Base-by-base conservation (phyloP, 1,139 yeast genomes). In the Kurtzmaniella quercitrusa region DNA sequence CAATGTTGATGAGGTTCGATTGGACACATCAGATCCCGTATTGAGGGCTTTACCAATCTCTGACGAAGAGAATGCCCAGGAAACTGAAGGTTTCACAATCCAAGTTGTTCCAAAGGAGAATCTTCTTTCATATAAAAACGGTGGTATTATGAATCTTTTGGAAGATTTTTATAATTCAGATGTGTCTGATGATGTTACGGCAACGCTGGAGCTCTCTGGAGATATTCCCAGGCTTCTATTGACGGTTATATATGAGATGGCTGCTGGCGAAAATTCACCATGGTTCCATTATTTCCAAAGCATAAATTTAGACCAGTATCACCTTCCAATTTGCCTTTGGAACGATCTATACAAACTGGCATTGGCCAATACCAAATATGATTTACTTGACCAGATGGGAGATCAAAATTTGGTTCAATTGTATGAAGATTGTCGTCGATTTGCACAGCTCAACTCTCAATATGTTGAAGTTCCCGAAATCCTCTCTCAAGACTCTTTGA, bases 281-380 rank as follows among this genome's bases (percentile, higher is more conserved):
- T 91, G 97, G 97, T 70, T 51, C 50, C 70, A 68, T 2, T 91
- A 85, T 58, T 66, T 90, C 41, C 60, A 68, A 34, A 72, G 86
- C 15, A 75, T 89, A 38, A 75, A 75, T 38, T 62, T 70, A 18
- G 53, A 57, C 3, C 51, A 56, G 9, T 49, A 46, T 5, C 62
- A 65, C 12, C 47, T 77, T 4, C 90, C 91, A 0, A 75, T 93
- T 1, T 72, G 85, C 46, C 70, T 84, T 40, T 88, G 96, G 96
- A 51, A 63, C 1, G 71, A 71, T 2, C 57, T 63, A 1, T 81
- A 77, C 38, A 74, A 79, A 51, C 52, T 52, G 1, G 56, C 73
- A 33, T 58, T 90, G 37, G 57, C 60, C 38, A 88, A 87, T n/a
- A 78, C 96, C 0, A 91, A 87, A 55, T 66, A 82, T 24, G 86